Conservation (phyloP, 2,329 filamentous ascomycete species). For the Juglanconis oblonga region DNA sequence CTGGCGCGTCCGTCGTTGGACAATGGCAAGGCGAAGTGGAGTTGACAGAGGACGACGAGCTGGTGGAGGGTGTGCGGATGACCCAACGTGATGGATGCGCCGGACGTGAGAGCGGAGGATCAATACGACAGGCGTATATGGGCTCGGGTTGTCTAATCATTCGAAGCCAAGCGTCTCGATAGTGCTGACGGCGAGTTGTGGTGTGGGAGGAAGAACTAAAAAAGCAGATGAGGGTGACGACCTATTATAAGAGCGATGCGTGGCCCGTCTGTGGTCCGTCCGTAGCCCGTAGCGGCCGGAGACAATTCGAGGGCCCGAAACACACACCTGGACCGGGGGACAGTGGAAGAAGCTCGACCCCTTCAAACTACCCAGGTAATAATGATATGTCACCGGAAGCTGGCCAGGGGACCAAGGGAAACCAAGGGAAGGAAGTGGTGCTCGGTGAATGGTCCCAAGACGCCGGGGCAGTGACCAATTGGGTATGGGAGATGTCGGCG, state of each 20-base stretch:
- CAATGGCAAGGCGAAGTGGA: no score
- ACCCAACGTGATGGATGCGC: neutral
- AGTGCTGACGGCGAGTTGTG: slow-evolving; percentile 13
- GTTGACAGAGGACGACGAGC: no score
- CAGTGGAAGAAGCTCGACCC: no score
- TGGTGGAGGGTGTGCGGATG: neutral
- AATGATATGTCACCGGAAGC: no score
- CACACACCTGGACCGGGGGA: no score
- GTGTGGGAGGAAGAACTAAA: neutral
- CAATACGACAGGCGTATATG: slow-evolving; percentile 1
- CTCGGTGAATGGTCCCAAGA: no score
- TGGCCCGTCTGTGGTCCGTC: neutral
- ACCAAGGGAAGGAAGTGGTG: no score
- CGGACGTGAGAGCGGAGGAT: neutral
- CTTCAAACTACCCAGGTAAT: no score
- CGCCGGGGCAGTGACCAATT: no score
- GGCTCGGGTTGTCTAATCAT: neutral
- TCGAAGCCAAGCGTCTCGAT: slow-evolving; percentile 5
- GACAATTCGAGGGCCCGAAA: neutral
- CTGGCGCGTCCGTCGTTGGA: no score
- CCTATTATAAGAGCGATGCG: neutral
- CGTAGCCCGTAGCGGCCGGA: neutral
- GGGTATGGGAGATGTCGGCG: no score
- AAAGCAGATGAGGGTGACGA: neutral
- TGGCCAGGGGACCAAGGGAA: no score